A percentile compares a stretch with the other conserved stretches of the same genome.
These are phyloP conservation scores for Yamadazyma dendronema DNA, from an alignment of 1,139 yeast genomes.

Conservation along the genomic window DNA sequence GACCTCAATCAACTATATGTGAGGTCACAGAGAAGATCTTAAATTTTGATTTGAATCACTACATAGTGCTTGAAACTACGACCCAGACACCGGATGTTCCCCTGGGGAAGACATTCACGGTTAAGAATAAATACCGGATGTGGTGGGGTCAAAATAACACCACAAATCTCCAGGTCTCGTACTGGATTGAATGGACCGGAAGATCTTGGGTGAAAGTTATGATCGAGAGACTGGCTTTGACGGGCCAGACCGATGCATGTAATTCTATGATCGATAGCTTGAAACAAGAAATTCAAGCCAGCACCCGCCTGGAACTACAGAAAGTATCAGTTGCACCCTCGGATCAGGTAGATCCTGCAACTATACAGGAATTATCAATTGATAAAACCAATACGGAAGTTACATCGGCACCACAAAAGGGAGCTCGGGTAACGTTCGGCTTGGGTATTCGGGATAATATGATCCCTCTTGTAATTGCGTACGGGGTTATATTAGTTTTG, in stretches of 20 bases:
- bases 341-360: neutral
- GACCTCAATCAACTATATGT: constrained; percentile 57
- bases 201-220: constrained; percentile 56
- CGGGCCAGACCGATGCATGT: constrained; percentile 48
- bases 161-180: constrained; percentile 45
- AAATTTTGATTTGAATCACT: constrained; percentile 37
- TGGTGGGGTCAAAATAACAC: constrained; percentile 46
- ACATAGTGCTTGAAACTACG: constrained; percentile 35
- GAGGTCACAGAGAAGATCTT: constrained; percentile 46
- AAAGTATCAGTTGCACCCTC: constrained; percentile 1
- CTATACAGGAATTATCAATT: neutral
- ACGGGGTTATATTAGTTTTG: neutral
- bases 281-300: constrained; percentile 21
- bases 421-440: too few relatives aligned
- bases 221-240: constrained; percentile 48
- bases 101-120: constrained; percentile 54
- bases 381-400: neutral
- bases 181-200: constrained; percentile 53
- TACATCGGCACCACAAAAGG: neutral
- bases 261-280: constrained; percentile 30
- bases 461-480: neutral
- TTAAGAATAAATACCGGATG: constrained; percentile 47
- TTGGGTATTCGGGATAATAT: neutral
- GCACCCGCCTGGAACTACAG: constrained; percentile 5
- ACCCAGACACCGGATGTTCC: constrained; percentile 61